These are phyloP conservation scores for Lactarius deliciosus DNA, from an alignment of 768 basidiomycete species.

Conservation along the genomic window DNA sequence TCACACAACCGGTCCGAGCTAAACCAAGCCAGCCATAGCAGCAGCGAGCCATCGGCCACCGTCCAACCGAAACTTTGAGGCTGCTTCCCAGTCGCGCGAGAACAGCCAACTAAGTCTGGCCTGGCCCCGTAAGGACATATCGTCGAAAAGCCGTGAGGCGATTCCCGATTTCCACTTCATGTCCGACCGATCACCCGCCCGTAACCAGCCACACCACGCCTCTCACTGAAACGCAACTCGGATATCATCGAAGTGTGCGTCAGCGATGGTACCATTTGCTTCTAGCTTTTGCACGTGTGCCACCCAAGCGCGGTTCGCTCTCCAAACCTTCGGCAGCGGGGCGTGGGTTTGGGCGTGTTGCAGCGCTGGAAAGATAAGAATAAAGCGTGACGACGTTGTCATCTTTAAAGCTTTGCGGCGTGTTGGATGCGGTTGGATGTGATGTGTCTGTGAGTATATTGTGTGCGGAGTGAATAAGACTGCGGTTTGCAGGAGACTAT, in stretches of 20 bases:
- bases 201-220: conserved; percentile 20
- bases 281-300: background rate
- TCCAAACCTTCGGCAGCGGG: background rate
- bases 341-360: background rate
- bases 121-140: background rate
- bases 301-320: background rate
- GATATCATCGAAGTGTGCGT: background rate
- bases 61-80: background rate
- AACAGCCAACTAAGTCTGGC: conserved; percentile 1
- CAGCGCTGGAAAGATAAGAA: background rate
- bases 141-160: conserved; percentile 8
- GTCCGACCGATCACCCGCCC: conserved; percentile 23
- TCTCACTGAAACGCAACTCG: conserved; percentile 10
- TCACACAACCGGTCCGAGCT: background rate
- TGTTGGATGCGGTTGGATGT: background rate
- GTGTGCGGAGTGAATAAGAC: background rate
- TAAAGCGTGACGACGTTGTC: background rate
- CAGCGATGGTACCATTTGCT: background rate
- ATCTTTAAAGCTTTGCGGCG: background rate
- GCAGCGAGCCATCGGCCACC: background rate
- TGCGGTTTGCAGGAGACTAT: conserved; percentile 7
- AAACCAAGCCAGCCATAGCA: background rate
- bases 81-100: conserved; percentile 3
- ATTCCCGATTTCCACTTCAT: conserved; percentile 21
- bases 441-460: background rate